phyloP scores from a whole-genome alignment of 139 green algal genomes.

The Chlorella sp. region DNA sequence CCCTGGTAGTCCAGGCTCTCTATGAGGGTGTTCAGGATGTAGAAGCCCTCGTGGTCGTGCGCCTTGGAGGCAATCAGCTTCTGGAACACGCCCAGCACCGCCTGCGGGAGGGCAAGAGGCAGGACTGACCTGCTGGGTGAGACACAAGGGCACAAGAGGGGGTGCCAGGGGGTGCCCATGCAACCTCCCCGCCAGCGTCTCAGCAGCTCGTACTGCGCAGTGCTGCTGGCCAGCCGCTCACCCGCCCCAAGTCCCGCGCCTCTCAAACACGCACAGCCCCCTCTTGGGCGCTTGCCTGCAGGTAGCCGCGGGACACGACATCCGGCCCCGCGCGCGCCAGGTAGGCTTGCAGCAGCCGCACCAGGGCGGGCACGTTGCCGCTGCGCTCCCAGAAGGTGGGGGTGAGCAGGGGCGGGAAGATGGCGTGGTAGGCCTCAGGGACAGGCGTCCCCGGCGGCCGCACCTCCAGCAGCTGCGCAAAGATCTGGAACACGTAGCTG shows the following conservation, averaged over 20 bases:
- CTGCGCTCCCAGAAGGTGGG: slow-evolving; percentile 92
- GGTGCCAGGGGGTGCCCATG: too few relatives aligned
- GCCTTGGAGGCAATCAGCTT: slow-evolving; percentile 89
- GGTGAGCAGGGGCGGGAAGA: slow-evolving; percentile 91
- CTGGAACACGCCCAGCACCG: slow-evolving; percentile 94
- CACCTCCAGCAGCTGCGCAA: slow-evolving; percentile 93
- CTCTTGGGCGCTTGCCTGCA: slow-evolving; percentile 44
- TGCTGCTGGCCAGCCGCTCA: too few relatives aligned
- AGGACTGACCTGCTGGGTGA: too few relatives aligned
- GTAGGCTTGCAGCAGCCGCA: slow-evolving; percentile 95
- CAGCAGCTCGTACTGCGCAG: too few relatives aligned
- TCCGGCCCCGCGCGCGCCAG: slow-evolving; percentile 75
- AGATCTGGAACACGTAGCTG: slow-evolving; percentile 92
- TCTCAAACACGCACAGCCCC: too few relatives aligned
- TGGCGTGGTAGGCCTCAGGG: slow-evolving; percentile 78
- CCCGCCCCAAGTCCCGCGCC: too few relatives aligned
- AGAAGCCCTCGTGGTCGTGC: slow-evolving; percentile 94
- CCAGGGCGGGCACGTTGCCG: slow-evolving; percentile 95
- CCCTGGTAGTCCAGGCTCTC: slow-evolving; percentile 62
- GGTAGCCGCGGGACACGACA: slow-evolving; percentile 70
- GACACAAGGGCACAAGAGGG: too few relatives aligned
- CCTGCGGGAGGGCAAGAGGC: slow-evolving; percentile 39
- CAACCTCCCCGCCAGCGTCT: too few relatives aligned
- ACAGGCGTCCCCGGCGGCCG: slow-evolving; percentile 52
- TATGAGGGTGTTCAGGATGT: slow-evolving; percentile 88